Evolutionary conservation across 2,329 filamentous ascomycete species (phyloP).

Genomic region (Aspergillus uvarum): DNA sequence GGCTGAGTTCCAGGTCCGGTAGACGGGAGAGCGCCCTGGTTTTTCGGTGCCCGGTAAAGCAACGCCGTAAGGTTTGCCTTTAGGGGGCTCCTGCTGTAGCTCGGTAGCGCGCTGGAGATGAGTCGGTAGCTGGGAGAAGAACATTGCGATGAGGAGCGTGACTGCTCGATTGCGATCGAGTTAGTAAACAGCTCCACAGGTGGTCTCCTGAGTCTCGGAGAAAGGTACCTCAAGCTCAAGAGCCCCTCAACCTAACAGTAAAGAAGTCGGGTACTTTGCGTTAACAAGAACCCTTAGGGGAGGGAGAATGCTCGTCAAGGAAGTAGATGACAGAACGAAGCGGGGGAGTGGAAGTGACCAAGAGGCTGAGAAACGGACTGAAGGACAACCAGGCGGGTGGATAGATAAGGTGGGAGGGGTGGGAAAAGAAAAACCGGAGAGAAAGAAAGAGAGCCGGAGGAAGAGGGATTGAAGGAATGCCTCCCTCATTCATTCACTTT

Average conservation of each 20-base stretch:
- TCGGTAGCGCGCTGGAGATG: constrained; percentile 47
- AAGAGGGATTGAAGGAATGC: background rate
- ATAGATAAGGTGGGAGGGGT: too few relatives aligned
- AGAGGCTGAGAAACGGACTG: too few relatives aligned
- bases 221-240: background rate
- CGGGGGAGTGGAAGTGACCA: too few relatives aligned
- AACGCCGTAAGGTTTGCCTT: constrained; percentile 75
- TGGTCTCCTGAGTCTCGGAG: background rate
- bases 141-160: constrained; percentile 29
- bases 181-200: background rate
- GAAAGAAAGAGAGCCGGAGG: background rate
- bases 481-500: background rate
- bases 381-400: too few relatives aligned
- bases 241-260: background rate
- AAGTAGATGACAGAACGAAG: too few relatives aligned
- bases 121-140: constrained; percentile 36
- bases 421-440: background rate
- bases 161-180: background rate
- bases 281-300: too few relatives aligned
- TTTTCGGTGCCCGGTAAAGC: constrained; percentile 71
- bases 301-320: too few relatives aligned
- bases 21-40: constrained; percentile 71
- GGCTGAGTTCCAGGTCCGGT: constrained; percentile 77
- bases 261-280: too few relatives aligned
- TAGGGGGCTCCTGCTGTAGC: constrained; percentile 63